Conservation (phyloP, 1,284 basidiomycete species). For the Tilletia indica region DNA sequence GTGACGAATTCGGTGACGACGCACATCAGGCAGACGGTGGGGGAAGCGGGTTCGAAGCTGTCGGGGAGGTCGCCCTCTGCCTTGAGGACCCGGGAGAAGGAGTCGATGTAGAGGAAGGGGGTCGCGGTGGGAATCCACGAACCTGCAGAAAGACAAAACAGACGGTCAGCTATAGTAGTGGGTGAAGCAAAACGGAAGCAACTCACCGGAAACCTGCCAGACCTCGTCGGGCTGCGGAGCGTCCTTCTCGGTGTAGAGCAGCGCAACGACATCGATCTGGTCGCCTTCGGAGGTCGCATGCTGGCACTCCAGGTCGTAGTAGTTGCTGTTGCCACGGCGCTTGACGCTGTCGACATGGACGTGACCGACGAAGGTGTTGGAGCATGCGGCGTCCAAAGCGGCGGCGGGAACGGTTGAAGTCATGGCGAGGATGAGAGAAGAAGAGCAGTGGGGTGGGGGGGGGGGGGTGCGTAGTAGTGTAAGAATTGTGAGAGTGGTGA, state of each 20-base stretch:
- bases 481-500: too few species aligned
- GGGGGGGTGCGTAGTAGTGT: too few species aligned
- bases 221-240: background rate
- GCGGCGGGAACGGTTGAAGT: background rate
- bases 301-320: background rate
- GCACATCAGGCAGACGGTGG: too few species aligned
- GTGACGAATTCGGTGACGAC: too few species aligned
- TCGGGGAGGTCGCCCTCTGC: too few species aligned
- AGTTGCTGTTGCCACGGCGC: background rate
- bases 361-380: background rate
- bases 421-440: background rate
- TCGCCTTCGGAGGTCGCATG: background rate
- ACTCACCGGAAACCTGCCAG: background rate
- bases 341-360: background rate
- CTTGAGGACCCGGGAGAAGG: too few species aligned
- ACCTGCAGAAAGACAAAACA: too few species aligned
- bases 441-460: too few species aligned
- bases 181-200: background rate
- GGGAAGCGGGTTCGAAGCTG: too few species aligned
- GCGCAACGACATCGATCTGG: background rate
- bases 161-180: background rate
- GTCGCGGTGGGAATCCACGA: too few species aligned
- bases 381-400: background rate
- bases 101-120: too few species aligned
- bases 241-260: background rate